Percentiles rank a stretch among this genome's conserved stretches.
These are phyloP conservation scores for Blumeria graminis DNA, from an alignment of 2,329 filamentous ascomycete genomes.

Conservation along the genomic window DNA sequence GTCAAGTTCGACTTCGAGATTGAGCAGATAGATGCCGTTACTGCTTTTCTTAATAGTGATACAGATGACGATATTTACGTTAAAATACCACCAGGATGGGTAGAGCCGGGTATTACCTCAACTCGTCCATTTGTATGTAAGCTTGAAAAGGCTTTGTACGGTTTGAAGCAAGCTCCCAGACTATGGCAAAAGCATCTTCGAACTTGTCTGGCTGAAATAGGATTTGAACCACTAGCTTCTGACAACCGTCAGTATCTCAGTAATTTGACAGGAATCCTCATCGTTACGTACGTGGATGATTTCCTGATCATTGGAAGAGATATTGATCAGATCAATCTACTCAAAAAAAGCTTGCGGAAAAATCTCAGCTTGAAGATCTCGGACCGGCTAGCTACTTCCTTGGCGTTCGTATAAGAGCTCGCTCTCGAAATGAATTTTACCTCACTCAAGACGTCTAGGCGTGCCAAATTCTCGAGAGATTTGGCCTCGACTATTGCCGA, in stretches of 20 bases:
- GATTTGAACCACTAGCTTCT: background rate
- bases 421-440: background rate
- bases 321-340: background rate
- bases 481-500: background rate
- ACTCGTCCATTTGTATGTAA: background rate
- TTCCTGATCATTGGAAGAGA: background rate
- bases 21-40: background rate
- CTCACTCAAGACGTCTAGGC: background rate
- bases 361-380: background rate
- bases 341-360: background rate
- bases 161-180: background rate
- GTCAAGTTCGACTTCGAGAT: background rate
- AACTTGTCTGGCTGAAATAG: background rate
- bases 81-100: background rate
- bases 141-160: background rate
- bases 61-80: background rate
- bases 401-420: background rate
- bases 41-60: background rate
- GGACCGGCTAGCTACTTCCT: background rate
- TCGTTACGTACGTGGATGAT: background rate
- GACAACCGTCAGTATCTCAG: background rate
- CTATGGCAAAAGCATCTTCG: background rate
- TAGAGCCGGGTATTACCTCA: background rate
- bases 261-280: background rate
- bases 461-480: background rate